Conservation (phyloP, 2,329 filamentous ascomycete species). For the Pestalotiopsis sp. region DNA sequence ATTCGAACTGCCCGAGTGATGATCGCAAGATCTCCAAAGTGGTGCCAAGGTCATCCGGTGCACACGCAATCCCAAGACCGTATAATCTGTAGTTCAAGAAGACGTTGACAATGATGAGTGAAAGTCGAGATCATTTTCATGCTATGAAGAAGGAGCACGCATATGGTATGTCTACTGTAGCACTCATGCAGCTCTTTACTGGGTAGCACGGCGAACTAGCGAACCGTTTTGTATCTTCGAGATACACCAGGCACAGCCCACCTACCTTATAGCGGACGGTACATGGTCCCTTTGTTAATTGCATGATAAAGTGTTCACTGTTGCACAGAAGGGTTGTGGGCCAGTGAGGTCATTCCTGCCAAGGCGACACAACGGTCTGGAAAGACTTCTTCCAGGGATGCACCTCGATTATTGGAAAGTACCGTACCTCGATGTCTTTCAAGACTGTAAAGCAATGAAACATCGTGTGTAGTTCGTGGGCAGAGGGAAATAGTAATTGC, state of each 20-base stretch:
- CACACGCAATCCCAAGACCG: too few species aligned
- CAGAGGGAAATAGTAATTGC: too few species aligned
- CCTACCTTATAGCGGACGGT: background rate
- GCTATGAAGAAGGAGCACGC: too few species aligned
- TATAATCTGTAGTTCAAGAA: too few species aligned
- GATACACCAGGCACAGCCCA: background rate
- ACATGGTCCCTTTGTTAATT: background rate
- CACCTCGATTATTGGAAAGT: background rate
- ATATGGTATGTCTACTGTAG: too few species aligned
- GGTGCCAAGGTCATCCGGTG: background rate
- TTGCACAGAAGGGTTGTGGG: background rate
- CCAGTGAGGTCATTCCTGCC: constrained; percentile 3
- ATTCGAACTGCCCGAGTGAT: background rate
- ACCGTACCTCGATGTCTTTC: too few species aligned
- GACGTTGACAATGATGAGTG: too few species aligned
- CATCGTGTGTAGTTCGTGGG: too few species aligned
- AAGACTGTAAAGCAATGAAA: too few species aligned
- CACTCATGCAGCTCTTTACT: too few species aligned
- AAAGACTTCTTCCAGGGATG: background rate
- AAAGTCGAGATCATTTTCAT: too few species aligned
- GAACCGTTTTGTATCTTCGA: background rate
- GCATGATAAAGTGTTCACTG: background rate
- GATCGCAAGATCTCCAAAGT: background rate
- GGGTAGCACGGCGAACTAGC: too few species aligned
- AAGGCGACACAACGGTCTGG: background rate